Evolutionary conservation across 495 filamentous ascomycete genomes (phyloP), one percentile per base, ranked within the genome.

Genomic region (Ascodesmis nigricans): DNA sequence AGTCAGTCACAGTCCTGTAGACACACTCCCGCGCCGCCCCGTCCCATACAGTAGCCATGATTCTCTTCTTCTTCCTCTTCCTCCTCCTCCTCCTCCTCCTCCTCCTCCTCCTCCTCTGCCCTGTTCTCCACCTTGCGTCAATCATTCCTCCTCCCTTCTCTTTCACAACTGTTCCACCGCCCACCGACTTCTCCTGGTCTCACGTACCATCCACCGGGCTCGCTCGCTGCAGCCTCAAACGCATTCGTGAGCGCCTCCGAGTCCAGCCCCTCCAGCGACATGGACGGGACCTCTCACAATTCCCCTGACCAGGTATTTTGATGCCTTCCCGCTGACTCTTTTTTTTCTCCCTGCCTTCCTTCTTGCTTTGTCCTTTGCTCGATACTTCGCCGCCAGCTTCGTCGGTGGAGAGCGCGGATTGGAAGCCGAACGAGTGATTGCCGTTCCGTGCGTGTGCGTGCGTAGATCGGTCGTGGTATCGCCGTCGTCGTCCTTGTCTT

Each of bases 201-300:
- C 25, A 66, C 82, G 58, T 63, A 97, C 87, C 87, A 97, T 74
- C 81, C 83, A 56, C 84, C 87, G 24, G 78, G 71, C 52, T 97
- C 90, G 23, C 63, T 64, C 39, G 74, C 60, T 30, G 81, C 75
- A 44, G 64, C 58, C 44, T 82, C 77, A 59, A 91, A 75, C 44
- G 83, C 82, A 55, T 84, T 81, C 55, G 69, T 64, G 50, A 97
- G 63, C 43, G 66, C 64, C 45, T 67, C 61, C 61, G 69, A 66
- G 60, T 95, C 87, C 61, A 97, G 63, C 43, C 87, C 87, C 74
- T 95, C 92, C 58, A 97, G 65, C 64, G 87, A 95, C 87, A 97
- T 97, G n/a, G n/a, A n/a, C n/a, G n/a, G n/a, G n/a, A n/a, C n/a
- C n/a, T n/a, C n/a, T n/a, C n/a, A n/a, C n/a, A n/a, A n/a, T n/a